phyloP scores from a whole-genome alignment of 495 filamentous ascomycete genomes.

The Neurospora sp. region DNA sequence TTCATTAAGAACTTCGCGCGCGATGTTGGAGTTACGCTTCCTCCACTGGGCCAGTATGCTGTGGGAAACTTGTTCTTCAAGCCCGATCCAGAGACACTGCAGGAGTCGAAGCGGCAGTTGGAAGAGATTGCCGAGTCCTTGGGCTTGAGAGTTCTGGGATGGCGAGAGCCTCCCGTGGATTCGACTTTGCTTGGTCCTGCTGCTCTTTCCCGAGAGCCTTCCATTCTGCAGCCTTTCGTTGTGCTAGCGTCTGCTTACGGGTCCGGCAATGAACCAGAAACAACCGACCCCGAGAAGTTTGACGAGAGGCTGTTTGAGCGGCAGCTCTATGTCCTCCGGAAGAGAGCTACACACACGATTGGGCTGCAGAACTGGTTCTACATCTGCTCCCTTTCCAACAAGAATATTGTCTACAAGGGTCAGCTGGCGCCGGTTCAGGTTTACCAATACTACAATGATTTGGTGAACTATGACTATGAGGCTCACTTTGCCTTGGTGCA shows the following conservation, averaged over 20 bases:
- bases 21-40: constrained; percentile 76
- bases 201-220: constrained; percentile 86
- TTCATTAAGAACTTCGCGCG: constrained; percentile 97
- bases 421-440: constrained; percentile 94
- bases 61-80: constrained; percentile 99
- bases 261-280: constrained; percentile 69
- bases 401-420: constrained; percentile 99
- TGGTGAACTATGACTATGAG: constrained; percentile 96
- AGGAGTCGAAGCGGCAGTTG: constrained; percentile 80
- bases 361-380: constrained; percentile 99
- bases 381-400: constrained; percentile 92
- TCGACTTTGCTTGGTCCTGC: constrained; percentile 89
- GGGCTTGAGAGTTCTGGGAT: constrained; percentile 85
- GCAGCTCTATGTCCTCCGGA: constrained; percentile 89
- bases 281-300: constrained; percentile 67
- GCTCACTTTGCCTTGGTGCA: constrained; percentile 97
- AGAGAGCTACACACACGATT: constrained; percentile 88
- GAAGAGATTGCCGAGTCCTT: constrained; percentile 84
- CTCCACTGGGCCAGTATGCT: constrained; percentile 87
- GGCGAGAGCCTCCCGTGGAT: constrained; percentile 92
- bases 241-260: constrained; percentile 83
- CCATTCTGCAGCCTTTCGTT: constrained; percentile 92
- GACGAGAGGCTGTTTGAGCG: constrained; percentile 82
- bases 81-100: constrained; percentile 77
- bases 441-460: constrained; percentile 98